Conservation (phyloP, 441 rosid genomes). For the Gossypium gossypioides region DNA sequence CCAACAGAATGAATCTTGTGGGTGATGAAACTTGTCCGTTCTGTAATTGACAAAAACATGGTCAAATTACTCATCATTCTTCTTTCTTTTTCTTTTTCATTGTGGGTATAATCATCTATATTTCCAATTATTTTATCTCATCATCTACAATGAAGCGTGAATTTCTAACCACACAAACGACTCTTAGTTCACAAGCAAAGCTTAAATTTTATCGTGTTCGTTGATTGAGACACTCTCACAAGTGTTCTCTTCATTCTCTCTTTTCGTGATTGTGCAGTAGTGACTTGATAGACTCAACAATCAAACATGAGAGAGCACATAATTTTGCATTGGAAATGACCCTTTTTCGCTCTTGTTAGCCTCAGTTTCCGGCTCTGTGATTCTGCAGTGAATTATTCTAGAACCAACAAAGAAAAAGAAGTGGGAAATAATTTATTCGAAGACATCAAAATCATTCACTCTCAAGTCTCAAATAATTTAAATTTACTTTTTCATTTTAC, state of each 20-base stretch:
- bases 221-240: neutral
- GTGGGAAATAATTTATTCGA: neutral
- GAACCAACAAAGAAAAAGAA: neutral
- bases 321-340: neutral
- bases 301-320: neutral
- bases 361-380: neutral
- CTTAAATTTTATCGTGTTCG: neutral
- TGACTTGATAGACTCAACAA: neutral
- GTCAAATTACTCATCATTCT: neutral
- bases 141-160: neutral
- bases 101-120: neutral
- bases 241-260: neutral
- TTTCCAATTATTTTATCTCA: neutral
- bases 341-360: neutral
- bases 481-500: neutral
- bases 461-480: neutral
- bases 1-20: neutral
- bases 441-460: neutral
- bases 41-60: neutral
- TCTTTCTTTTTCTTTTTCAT: too few relatives aligned
- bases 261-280: neutral
- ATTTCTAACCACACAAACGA: neutral
- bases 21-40: neutral
- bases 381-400: neutral
- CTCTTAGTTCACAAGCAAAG: neutral